These are phyloP conservation scores for Salisapilia sapeloensis DNA, from an alignment of 352 stramenopile species.

Conservation along the genomic window DNA sequence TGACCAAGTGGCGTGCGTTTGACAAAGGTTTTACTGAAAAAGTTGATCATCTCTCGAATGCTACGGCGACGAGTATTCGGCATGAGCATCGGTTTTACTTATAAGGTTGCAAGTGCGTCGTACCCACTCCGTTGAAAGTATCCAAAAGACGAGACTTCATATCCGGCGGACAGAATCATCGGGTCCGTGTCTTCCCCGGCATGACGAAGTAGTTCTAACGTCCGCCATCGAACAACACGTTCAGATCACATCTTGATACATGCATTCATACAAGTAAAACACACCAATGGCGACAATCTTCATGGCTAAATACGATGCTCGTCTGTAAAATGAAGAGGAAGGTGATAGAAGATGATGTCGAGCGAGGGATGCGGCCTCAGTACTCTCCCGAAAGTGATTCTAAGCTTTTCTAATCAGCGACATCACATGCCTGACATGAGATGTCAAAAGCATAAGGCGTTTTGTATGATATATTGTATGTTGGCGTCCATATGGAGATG, in stretches of 20 bases:
- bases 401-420: too few species aligned
- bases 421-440: too few species aligned
- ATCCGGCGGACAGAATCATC: constrained; percentile 39
- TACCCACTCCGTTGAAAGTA: constrained; percentile 79
- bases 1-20: constrained; percentile 93
- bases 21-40: constrained; percentile 98
- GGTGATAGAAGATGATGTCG: not conserved
- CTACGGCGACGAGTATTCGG: constrained; percentile 13
- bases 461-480: too few species aligned
- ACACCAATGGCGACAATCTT: constrained; percentile 78
- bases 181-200: constrained; percentile 38
- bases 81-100: constrained; percentile 2
- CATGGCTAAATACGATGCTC: constrained; percentile 14
- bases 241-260: constrained; percentile 1
- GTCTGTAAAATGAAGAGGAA: constrained; percentile 1
- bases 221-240: constrained; percentile 1
- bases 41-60: constrained; percentile 97
- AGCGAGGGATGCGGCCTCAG: too few species aligned
- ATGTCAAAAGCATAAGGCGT: too few species aligned
- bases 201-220: constrained; percentile 48
- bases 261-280: constrained; percentile 4
- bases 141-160: constrained; percentile 68
- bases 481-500: too few species aligned
- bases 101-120: constrained; percentile 1
- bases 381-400: too few species aligned